A percentile compares a stretch with the other conserved stretches of the same genome.
Evolutionary conservation across 352 stramenopile species (phyloP).

Genomic region (Thalassiosira oceanica): DNA sequence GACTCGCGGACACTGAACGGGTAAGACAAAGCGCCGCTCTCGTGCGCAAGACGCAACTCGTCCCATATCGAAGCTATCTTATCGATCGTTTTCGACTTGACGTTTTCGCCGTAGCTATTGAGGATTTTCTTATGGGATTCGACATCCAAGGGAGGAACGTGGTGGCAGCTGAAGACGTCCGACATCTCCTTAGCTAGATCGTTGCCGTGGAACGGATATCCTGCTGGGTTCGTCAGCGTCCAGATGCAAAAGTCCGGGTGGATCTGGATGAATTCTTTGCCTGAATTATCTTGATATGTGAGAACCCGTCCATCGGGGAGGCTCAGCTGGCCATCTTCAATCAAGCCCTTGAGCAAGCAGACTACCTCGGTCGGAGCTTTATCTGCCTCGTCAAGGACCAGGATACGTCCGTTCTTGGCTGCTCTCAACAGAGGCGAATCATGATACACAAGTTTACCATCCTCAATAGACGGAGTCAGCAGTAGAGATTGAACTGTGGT

Average conservation of each 20-base stretch:
- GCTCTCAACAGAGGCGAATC: slow-evolving; percentile 93
- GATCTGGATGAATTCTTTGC: slow-evolving; percentile 86
- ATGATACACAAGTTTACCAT: slow-evolving; percentile 88
- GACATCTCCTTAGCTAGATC: slow-evolving; percentile 92
- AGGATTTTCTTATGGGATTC: slow-evolving; percentile 89
- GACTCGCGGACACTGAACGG: slow-evolving; percentile 92
- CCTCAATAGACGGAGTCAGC: slow-evolving; percentile 85
- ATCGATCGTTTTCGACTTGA: slow-evolving; percentile 82
- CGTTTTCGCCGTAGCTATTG: slow-evolving; percentile 86
- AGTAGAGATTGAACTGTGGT: slow-evolving; percentile 93
- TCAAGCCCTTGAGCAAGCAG: slow-evolving; percentile 91
- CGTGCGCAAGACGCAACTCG: slow-evolving; percentile 86
- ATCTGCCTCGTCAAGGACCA: slow-evolving; percentile 95
- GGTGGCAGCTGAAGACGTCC: slow-evolving; percentile 90
- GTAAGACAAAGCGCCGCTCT: slow-evolving; percentile 89
- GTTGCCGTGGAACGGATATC: slow-evolving; percentile 96
- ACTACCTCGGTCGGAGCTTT: slow-evolving; percentile 95
- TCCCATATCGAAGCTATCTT: slow-evolving; percentile 87
- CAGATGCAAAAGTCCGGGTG: slow-evolving; percentile 92
- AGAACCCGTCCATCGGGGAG: slow-evolving; percentile 87
- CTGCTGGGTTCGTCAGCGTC: slow-evolving; percentile 93
- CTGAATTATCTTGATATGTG: slow-evolving; percentile 30
- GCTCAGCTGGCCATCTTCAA: slow-evolving; percentile 94
- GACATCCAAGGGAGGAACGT: slow-evolving; percentile 89
- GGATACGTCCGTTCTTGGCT: slow-evolving; percentile 86